phyloP scores from a whole-genome alignment of 2,329 filamentous ascomycete genomes.

The Hypomyces rosellus region DNA sequence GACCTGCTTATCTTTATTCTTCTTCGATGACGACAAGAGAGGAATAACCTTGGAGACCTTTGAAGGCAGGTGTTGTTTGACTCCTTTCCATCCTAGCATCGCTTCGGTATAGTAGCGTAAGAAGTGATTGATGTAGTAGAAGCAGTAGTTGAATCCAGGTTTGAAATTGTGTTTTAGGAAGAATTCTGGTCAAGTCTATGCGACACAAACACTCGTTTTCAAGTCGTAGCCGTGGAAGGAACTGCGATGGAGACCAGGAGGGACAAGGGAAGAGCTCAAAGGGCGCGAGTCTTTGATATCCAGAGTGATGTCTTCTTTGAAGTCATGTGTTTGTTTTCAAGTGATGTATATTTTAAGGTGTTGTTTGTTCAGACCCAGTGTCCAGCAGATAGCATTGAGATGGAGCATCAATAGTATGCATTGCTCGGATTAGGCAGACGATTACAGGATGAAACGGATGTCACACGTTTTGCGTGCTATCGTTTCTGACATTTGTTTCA shows the following conservation, averaged over 20 bases:
- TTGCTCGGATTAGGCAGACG: constrained; percentile 1
- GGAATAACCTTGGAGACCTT: constrained; percentile 22
- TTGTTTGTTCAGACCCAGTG: no score
- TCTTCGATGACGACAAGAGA: constrained; percentile 25
- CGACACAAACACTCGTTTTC: no score
- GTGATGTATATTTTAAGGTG: no score
- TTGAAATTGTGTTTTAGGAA: neutral
- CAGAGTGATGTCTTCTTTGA: no score
- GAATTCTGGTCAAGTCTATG: neutral
- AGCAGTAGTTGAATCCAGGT: neutral
- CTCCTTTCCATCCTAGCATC: constrained; percentile 32
- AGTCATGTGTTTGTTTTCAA: no score
- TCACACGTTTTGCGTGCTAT: constrained; percentile 11
- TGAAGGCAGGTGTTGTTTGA: constrained; percentile 30
- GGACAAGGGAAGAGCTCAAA: no score
- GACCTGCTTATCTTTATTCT: constrained; percentile 19
- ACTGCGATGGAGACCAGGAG: no score
- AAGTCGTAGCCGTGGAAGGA: no score
- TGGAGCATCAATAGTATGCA: no score
- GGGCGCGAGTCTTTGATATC: no score
- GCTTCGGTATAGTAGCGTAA: constrained; percentile 11
- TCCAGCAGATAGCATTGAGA: no score
- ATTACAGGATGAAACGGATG: constrained; percentile 8
- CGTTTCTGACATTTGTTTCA: constrained; percentile 22
- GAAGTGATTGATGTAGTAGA: neutral